A percentile compares a stretch with the other conserved stretches of the same genome.
Evolutionary conservation across 306 rosid species (phyloP).

Genomic region (Medicago lupulina): DNA sequence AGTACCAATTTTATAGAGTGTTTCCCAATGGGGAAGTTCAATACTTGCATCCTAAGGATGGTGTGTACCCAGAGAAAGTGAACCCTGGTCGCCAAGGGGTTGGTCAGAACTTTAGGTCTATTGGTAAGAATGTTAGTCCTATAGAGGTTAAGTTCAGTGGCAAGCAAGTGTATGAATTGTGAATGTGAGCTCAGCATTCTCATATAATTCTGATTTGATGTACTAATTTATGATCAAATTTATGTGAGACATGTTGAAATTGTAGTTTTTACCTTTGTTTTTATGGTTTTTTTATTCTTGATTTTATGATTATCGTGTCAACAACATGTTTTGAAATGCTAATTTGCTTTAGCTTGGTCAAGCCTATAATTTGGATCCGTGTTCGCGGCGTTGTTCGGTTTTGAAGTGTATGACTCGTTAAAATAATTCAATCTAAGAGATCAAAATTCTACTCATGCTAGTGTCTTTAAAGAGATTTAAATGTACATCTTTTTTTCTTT

Average conservation of each 20-base stretch:
- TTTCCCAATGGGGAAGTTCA: constrained; percentile 97
- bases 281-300: neutral
- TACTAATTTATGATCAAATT: constrained; percentile 34
- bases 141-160: constrained; percentile 98
- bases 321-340: constrained; percentile 16
- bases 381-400: too few species aligned
- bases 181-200: constrained; percentile 29
- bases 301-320: neutral
- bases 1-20: constrained; percentile 95
- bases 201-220: constrained; percentile 4
- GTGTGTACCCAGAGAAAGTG: constrained; percentile 99
- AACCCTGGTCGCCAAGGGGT: constrained; percentile 93
- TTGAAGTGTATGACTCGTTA: too few species aligned
- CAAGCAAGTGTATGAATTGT: constrained; percentile 53
- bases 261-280: constrained; percentile 9
- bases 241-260: constrained; percentile 32
- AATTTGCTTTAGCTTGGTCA: constrained; percentile 19
- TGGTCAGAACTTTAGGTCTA: constrained; percentile 83
- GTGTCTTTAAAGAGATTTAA: too few species aligned
- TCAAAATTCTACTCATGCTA: too few species aligned
- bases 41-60: constrained; percentile 96
- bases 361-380: neutral
- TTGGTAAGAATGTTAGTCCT: constrained; percentile 87
- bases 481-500: too few species aligned
- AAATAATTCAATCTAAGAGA: too few species aligned